These are phyloP conservation scores for Colletotrichum sp. DNA, from an alignment of 2,329 filamentous ascomycete genomes.

Conservation along the genomic window DNA sequence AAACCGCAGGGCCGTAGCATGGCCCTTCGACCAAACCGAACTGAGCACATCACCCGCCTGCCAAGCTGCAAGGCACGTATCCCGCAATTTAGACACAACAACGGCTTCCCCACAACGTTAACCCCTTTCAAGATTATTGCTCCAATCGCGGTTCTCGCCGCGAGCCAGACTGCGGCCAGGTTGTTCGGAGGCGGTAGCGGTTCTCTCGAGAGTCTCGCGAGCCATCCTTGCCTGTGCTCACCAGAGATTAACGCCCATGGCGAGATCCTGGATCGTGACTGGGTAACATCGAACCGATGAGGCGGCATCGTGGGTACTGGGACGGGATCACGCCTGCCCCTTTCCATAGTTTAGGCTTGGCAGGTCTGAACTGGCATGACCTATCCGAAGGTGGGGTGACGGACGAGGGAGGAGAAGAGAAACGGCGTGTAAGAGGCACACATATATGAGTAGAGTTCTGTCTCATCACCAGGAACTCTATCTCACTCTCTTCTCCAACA, in stretches of 20 bases:
- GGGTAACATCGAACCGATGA: neutral
- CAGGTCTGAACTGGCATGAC: neutral
- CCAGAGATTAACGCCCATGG: conserved; percentile 2
- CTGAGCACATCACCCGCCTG: neutral
- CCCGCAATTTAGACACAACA: conserved; percentile 21
- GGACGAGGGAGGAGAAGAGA: neutral
- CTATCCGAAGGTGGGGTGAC: neutral
- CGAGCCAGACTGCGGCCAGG: neutral
- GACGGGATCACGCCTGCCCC: neutral
- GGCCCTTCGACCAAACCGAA: neutral
- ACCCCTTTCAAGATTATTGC: conserved; percentile 17
- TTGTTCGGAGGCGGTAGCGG: neutral
- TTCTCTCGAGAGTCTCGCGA: neutral
- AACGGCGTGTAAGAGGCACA: neutral
- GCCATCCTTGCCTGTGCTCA: neutral
- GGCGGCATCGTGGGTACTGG: conserved; percentile 10
- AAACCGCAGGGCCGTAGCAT: neutral
- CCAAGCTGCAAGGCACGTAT: conserved; percentile 15
- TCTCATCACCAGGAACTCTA: neutral
- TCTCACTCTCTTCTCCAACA: neutral
- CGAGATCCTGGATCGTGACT: neutral
- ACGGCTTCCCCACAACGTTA: conserved; percentile 2
- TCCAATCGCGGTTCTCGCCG: neutral
- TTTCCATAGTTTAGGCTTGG: conserved; percentile 14
- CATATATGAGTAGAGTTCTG: conserved; percentile 4